Percentiles rank a stretch among this genome's conserved stretches.
Evolutionary conservation across 73 alveolate species (phyloP).

Genomic region (Tetrahymena thermophila): DNA sequence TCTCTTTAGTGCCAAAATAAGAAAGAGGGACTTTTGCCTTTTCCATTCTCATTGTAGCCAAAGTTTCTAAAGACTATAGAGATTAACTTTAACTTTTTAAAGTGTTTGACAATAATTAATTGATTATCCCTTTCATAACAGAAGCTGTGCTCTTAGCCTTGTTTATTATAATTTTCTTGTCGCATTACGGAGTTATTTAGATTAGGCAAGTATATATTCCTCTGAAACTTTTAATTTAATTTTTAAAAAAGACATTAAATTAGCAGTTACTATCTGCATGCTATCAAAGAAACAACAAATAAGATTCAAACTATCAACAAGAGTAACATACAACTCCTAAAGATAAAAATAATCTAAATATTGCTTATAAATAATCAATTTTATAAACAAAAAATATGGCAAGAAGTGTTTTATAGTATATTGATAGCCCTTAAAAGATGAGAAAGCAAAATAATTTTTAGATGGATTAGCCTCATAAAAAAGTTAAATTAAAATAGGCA

Average conservation of each 20-base stretch:
- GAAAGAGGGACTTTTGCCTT: not conserved
- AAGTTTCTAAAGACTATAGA: not conserved
- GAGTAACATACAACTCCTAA: not conserved
- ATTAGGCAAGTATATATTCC: not conserved
- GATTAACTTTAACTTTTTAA: not conserved
- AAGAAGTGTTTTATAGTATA: not conserved
- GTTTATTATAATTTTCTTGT: not conserved
- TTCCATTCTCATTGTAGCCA: not conserved
- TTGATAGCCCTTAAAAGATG: not conserved
- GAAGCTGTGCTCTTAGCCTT: not conserved
- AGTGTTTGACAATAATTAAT: not conserved
- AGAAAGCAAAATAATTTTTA: not conserved
- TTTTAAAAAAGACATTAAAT: not conserved
- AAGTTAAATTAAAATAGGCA: not conserved
- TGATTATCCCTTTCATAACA: not conserved
- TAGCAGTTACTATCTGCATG: not conserved
- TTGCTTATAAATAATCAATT: not conserved
- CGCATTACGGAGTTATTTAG: not conserved
- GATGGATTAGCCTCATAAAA: not conserved
- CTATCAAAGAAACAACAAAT: not conserved
- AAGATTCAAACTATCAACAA: not conserved
- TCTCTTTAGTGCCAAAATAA: not conserved
- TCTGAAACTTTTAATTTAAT: not conserved
- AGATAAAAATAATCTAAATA: too few species aligned
- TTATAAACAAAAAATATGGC: not conserved